These are phyloP conservation scores for Saturnispora ahearnii DNA, from an alignment of 805 yeast species.

Conservation along the genomic window DNA sequence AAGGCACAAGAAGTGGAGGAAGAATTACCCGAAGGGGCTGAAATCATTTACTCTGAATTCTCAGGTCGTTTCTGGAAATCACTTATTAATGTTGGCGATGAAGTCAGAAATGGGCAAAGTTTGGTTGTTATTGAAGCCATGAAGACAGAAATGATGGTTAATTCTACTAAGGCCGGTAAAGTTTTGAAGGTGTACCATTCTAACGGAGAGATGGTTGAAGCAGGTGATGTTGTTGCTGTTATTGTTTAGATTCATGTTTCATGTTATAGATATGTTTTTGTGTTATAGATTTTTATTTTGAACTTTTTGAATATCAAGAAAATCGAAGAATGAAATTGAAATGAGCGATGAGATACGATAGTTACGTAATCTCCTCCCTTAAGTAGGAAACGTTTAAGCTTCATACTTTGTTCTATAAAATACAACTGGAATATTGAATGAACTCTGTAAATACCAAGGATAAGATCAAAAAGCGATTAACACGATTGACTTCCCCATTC, in stretches of 20 bases:
- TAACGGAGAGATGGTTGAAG: constrained; percentile 94
- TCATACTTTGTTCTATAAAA: background rate
- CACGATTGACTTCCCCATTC: constrained; percentile 3
- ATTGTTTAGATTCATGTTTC: constrained; percentile 32
- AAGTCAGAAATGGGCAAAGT: constrained; percentile 65
- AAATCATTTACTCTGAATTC: constrained; percentile 82
- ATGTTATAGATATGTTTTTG: background rate
- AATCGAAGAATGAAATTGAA: background rate
- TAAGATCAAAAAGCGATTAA: constrained; percentile 1
- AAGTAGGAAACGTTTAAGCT: background rate
- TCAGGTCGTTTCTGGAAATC: constrained; percentile 98
- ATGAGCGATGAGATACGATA: background rate
- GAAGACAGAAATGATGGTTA: constrained; percentile 95
- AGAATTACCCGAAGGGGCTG: constrained; percentile 67
- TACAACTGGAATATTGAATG: background rate
- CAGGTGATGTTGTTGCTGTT: constrained; percentile 92
- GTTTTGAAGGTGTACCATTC: constrained; percentile 64
- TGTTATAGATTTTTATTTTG: background rate
- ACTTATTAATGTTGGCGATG: constrained; percentile 68
- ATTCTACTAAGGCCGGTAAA: constrained; percentile 60
- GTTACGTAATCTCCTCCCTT: background rate
- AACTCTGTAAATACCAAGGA: background rate
- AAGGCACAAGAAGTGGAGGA: constrained; percentile 38
- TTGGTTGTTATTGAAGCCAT: constrained; percentile 90
- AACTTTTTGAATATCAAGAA: background rate